Evolutionary conservation across 305 asterid species (phyloP).

Genomic region (Rubia balearica): DNA sequence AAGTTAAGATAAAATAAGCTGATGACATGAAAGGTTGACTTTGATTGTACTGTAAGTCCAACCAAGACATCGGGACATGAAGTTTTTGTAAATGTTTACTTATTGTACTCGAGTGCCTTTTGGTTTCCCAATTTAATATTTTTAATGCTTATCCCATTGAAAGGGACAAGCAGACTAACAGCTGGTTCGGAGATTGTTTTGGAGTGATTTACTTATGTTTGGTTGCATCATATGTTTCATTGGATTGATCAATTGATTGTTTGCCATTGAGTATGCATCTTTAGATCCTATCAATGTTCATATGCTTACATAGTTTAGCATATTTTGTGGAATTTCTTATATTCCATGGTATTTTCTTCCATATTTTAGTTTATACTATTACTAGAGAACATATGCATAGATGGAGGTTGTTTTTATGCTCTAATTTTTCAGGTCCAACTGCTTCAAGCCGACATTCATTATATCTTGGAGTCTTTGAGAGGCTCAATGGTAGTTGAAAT

Average conservation of each 20-base stretch:
- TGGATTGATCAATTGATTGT: neutral
- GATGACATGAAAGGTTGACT: no score
- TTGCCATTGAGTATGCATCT: neutral
- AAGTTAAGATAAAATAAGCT: neutral
- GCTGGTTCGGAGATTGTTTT: neutral
- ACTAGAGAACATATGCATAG: neutral
- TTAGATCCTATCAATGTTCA: no score
- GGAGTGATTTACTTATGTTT: neutral
- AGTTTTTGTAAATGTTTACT: neutral
- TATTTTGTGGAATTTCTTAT: no score
- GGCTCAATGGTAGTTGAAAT: slow-evolving; percentile 56
- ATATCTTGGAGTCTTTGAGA: slow-evolving; percentile 61
- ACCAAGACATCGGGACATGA: neutral
- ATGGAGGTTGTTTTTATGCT: slow-evolving; percentile 18
- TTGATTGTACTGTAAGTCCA: no score
- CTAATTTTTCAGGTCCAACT: slow-evolving; percentile 50
- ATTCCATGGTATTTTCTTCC: neutral
- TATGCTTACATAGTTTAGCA: no score
- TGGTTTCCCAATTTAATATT: neutral
- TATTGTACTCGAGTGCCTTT: neutral
- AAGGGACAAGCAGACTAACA: neutral
- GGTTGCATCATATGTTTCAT: no score
- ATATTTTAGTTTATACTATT: neutral
- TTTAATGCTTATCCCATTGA: neutral
- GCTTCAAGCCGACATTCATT: slow-evolving; percentile 44